Conservation (phyloP, 495 filamentous ascomycete genomes). For the Aspergillus haitiensis region DNA sequence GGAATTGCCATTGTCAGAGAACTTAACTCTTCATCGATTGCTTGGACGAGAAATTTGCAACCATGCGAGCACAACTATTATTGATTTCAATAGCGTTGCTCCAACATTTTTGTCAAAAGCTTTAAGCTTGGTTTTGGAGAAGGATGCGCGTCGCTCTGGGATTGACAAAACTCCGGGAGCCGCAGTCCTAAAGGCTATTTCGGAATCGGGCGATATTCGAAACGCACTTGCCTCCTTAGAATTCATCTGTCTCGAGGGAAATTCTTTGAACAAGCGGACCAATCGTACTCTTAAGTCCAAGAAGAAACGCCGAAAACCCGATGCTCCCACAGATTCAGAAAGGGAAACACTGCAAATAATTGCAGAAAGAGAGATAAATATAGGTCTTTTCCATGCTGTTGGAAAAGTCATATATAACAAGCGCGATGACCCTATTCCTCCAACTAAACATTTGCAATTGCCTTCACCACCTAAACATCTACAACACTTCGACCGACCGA, state of each 20-base stretch:
- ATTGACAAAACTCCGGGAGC: slow-evolving; percentile 67
- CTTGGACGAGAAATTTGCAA: slow-evolving; percentile 81
- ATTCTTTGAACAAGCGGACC: slow-evolving; percentile 47
- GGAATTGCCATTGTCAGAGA: slow-evolving; percentile 74
- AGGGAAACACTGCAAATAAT: slow-evolving; percentile 69
- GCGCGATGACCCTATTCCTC: slow-evolving; percentile 48
- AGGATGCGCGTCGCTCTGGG: slow-evolving; percentile 72
- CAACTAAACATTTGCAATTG: slow-evolving; percentile 28
- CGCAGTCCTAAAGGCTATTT: slow-evolving; percentile 68
- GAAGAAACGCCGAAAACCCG: slow-evolving; percentile 57
- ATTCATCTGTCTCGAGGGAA: slow-evolving; percentile 77
- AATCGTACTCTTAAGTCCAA: slow-evolving; percentile 42
- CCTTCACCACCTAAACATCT: slow-evolving; percentile 64
- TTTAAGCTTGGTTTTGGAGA: slow-evolving; percentile 72
- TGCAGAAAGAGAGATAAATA: slow-evolving; percentile 78
- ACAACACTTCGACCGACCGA: slow-evolving; percentile 59
- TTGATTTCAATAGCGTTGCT: slow-evolving; percentile 92
- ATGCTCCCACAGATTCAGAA: slow-evolving; percentile 66
- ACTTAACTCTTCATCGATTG: slow-evolving; percentile 84
- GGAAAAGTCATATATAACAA: slow-evolving; percentile 97
- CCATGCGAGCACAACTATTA: slow-evolving; percentile 69
- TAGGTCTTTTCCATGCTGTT: slow-evolving; percentile 95
- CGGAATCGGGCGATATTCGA: slow-evolving; percentile 85
- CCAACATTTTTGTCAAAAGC: slow-evolving; percentile 84
- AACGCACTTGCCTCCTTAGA: slow-evolving; percentile 88